A percentile compares a stretch with the other conserved stretches of the same genome.
Conservation (phyloP, 2,329 filamentous ascomycete genomes). For the Trichophaea hybrida region DNA sequence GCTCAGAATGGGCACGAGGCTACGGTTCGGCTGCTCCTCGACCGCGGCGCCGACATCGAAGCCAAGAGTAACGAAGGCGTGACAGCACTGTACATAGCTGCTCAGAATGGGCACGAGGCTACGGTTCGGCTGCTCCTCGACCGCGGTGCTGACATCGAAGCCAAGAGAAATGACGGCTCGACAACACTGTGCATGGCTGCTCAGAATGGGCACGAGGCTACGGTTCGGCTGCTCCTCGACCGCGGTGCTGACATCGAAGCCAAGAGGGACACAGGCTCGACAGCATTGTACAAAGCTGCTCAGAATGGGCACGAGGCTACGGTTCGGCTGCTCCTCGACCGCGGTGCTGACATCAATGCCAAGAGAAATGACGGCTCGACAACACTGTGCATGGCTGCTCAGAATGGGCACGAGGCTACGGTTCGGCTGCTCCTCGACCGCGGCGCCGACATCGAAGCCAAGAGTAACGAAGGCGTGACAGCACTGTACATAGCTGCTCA, state of each 20-base stretch:
- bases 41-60: no score
- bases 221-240: background rate
- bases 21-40: no score
- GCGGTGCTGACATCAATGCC: background rate
- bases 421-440: conserved; percentile 3
- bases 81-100: no score
- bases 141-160: background rate
- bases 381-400: background rate
- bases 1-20: background rate
- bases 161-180: background rate
- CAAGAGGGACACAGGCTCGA: background rate
- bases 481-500: no score
- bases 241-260: background rate
- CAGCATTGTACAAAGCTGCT: background rate
- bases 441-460: no score
- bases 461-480: no score
- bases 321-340: background rate
- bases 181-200: background rate
- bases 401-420: conserved; percentile 1
- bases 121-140: no score
- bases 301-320: background rate
- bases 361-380: background rate
- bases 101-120: no score
- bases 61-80: no score
- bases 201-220: background rate